Base-by-base conservation (phyloP, 768 basidiomycete species). In the Collybiopsis confluens region DNA sequence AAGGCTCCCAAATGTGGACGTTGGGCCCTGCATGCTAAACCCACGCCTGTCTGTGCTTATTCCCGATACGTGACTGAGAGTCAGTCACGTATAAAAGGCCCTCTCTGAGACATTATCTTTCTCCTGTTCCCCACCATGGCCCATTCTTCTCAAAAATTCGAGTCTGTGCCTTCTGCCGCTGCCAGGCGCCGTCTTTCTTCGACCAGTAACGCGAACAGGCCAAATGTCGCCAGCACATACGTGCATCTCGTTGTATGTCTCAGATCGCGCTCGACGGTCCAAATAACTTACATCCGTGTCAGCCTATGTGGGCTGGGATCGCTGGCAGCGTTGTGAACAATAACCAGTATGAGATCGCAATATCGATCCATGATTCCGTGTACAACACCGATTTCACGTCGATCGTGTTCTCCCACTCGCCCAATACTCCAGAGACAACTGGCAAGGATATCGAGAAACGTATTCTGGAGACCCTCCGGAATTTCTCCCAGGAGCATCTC, bases 301-400 rank as follows among this genome's bases (percentile, higher is more conserved):
- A 92, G 90, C 87, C 90, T 20, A 90, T 92, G 90, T 92, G 90
- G 89, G 88, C 85, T 56, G 90, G 88, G 61, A 76, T 91, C 46
- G 85, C 88, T 2, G 88, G 87, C 37, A 71, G 70, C 21, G 65
- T 82, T 45, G 65, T 83, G 64, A 77, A 83, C 63, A 80, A 78
- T 53, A 78, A 76, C 47, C 70, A 78, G 53, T 83, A 78, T 55
- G 88, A 91, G 69, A 70, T 92, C 63, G 85, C 88, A 37, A 75
- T 91, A 63, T 88, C 88, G 54, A 75, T 92, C 45, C 90, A 92
- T 63, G 90, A 92, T 66, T 89, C 86, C 15, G 88, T 91, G 64
- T 92, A 92, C 67, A 83, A 77, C 69, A 88, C 88, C 57, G 90
- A 92, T 66, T 92, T 83, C 61, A 70, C 83, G 18, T 87, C 88